phyloP scores from a whole-genome alignment of 495 filamentous ascomycete species.

The Lindgomyces ingoldianus region DNA sequence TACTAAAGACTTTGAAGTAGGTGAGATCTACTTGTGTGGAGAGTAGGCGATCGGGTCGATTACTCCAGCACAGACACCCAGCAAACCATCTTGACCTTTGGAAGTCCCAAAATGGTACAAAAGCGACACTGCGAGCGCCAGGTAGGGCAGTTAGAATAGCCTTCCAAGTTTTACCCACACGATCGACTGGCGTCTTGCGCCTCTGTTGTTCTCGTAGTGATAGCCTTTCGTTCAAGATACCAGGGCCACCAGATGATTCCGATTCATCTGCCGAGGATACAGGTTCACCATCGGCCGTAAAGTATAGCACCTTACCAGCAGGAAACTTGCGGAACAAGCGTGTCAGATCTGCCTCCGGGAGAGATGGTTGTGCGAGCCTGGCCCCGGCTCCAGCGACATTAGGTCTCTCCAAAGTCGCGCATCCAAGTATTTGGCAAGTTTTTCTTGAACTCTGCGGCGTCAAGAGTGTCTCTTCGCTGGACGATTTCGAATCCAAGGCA shows the following conservation, averaged over 20 bases:
- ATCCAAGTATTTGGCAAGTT: background rate
- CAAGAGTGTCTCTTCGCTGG: background rate
- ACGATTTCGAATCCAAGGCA: background rate
- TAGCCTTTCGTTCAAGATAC: background rate
- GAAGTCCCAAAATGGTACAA: slow-evolving; percentile 35
- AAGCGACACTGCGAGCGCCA: slow-evolving; percentile 19
- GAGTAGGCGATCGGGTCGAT: slow-evolving; percentile 14
- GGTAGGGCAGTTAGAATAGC: slow-evolving; percentile 2
- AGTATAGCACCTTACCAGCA: slow-evolving; percentile 14
- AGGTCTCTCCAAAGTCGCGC: background rate
- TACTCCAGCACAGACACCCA: slow-evolving; percentile 27
- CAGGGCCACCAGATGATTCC: background rate
- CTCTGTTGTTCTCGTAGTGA: background rate
- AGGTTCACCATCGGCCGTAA: slow-evolving; percentile 4
- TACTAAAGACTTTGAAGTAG: slow-evolving; percentile 35
- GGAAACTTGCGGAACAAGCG: slow-evolving; percentile 18
- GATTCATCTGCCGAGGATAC: slow-evolving; percentile 20
- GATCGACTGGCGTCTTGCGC: background rate
- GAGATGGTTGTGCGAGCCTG: background rate
- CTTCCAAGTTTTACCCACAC: background rate
- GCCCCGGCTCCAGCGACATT: background rate
- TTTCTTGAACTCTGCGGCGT: background rate
- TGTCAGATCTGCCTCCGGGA: slow-evolving; percentile 14
- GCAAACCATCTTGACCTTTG: slow-evolving; percentile 30
- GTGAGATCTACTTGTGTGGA: slow-evolving; percentile 22